phyloP scores from a whole-genome alignment of 495 filamentous ascomycete species.

The Rostrohypoxylon terebratum region DNA sequence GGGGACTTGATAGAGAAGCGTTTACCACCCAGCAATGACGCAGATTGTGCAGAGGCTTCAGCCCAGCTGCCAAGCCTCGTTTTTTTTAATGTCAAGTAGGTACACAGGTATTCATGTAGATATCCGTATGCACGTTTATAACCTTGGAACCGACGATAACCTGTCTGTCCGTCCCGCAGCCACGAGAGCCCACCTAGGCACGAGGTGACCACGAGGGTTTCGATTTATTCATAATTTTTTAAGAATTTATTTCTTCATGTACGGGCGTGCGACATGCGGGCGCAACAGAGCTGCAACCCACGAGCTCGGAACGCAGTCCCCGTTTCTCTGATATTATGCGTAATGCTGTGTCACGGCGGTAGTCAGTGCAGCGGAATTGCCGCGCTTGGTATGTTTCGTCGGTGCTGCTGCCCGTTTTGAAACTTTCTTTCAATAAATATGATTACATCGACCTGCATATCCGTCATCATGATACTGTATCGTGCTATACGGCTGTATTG shows the following conservation, averaged over 20 bases:
- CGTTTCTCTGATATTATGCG: constrained; percentile 37
- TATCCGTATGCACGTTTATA: constrained; percentile 20
- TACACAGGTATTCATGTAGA: not conserved
- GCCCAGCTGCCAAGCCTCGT: constrained; percentile 43
- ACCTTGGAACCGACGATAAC: constrained; percentile 29
- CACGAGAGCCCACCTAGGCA: constrained; percentile 15
- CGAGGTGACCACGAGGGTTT: not conserved
- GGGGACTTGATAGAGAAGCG: constrained; percentile 36
- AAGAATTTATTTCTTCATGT: constrained; percentile 1
- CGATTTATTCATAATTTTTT: not conserved
- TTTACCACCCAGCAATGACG: constrained; percentile 46
- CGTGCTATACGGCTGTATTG: too few relatives aligned
- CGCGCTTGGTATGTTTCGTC: constrained; percentile 44
- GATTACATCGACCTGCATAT: constrained; percentile 32
- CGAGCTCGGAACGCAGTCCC: constrained; percentile 43
- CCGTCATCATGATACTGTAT: constrained; percentile 30
- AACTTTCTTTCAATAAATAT: constrained; percentile 25
- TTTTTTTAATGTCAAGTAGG: not conserved
- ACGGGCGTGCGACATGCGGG: constrained; percentile 39
- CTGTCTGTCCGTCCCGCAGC: constrained; percentile 19
- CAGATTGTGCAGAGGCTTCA: constrained; percentile 46
- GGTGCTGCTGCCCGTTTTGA: constrained; percentile 41
- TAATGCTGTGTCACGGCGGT: constrained; percentile 45
- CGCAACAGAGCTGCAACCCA: constrained; percentile 43
- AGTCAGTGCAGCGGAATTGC: constrained; percentile 42